These are phyloP conservation scores for Phanerodontia chrysosporium DNA, from an alignment of 768 basidiomycete species.

Conservation along the genomic window DNA sequence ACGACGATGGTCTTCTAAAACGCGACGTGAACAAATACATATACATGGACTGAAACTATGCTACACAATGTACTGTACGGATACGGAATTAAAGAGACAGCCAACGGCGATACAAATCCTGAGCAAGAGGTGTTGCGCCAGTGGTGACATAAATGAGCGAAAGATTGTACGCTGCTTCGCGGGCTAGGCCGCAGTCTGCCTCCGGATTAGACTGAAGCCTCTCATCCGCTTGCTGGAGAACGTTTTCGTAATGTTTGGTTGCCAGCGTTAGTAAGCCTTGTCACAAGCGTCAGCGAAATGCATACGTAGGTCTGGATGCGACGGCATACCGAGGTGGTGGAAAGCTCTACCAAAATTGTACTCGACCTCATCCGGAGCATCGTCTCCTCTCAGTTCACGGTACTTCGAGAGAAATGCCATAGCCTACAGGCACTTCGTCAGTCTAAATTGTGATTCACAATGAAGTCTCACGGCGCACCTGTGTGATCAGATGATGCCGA, in stretches of 20 bases:
- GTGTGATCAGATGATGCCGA: slow-evolving; percentile 81
- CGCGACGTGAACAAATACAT: too few relatives aligned
- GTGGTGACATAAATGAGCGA: slow-evolving; percentile 78
- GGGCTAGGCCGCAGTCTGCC: slow-evolving; percentile 46
- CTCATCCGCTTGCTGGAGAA: slow-evolving; percentile 57
- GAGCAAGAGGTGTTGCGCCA: slow-evolving; percentile 68
- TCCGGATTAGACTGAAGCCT: slow-evolving; percentile 28
- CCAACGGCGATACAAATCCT: slow-evolving; percentile 73
- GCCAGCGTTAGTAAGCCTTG: slow-evolving; percentile 83
- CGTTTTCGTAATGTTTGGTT: slow-evolving; percentile 77
- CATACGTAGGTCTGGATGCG: background rate
- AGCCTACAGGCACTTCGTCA: slow-evolving; percentile 45
- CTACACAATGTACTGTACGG: too few relatives aligned
- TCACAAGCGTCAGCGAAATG: background rate
- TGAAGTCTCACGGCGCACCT: slow-evolving; percentile 35
- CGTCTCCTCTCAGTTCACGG: slow-evolving; percentile 51
- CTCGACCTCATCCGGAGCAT: slow-evolving; percentile 69
- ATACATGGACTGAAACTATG: too few relatives aligned
- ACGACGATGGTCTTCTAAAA: too few relatives aligned
- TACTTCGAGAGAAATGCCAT: slow-evolving; percentile 85
- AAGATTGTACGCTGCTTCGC: slow-evolving; percentile 86
- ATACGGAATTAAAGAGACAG: slow-evolving; percentile 39
- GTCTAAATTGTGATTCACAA: too few relatives aligned
- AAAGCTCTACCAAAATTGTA: slow-evolving; percentile 92
- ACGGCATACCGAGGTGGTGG: slow-evolving; percentile 77